A percentile compares a stretch with the other conserved stretches of the same genome.
phyloP scores from a whole-genome alignment of 805 yeast genomes.

The Ogataea degrootiae region DNA sequence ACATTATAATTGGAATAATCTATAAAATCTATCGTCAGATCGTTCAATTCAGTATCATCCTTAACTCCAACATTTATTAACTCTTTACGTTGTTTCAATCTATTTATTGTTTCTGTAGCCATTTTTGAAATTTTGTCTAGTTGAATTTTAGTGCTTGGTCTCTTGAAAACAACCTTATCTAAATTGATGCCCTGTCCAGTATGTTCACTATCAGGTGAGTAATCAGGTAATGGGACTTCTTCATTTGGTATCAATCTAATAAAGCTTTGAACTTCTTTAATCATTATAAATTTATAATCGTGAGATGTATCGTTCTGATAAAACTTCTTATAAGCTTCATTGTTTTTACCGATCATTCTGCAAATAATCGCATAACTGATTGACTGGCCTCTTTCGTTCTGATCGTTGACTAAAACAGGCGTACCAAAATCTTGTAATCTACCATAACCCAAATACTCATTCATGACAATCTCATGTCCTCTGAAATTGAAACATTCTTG shows the following conservation, averaged over 20 bases:
- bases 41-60: conserved; percentile 12
- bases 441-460: conserved; percentile 50
- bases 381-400: conserved; percentile 37
- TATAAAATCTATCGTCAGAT: conserved; percentile 11
- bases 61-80: conserved; percentile 17
- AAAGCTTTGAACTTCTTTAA: conserved; percentile 18
- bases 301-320: conserved; percentile 4
- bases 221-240: conserved; percentile 14
- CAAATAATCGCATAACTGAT: conserved; percentile 48
- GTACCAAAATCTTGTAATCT: conserved; percentile 44
- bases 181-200: background rate
- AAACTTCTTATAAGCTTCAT: conserved; percentile 7
- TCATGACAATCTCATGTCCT: conserved; percentile 23
- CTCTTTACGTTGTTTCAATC: conserved; percentile 12
- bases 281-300: conserved; percentile 14
- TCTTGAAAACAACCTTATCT: background rate
- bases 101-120: conserved; percentile 10
- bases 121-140: conserved; percentile 11
- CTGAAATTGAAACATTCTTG: conserved; percentile 22
- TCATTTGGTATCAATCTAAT: conserved; percentile 19
- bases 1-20: conserved; percentile 10
- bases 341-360: conserved; percentile 40
- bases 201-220: conserved; percentile 1
- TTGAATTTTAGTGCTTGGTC: conserved; percentile 15
- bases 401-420: conserved; percentile 47